phyloP scores from a whole-genome alignment of 371 early-diverging fungal species.

The Mucor plumbeus region DNA sequence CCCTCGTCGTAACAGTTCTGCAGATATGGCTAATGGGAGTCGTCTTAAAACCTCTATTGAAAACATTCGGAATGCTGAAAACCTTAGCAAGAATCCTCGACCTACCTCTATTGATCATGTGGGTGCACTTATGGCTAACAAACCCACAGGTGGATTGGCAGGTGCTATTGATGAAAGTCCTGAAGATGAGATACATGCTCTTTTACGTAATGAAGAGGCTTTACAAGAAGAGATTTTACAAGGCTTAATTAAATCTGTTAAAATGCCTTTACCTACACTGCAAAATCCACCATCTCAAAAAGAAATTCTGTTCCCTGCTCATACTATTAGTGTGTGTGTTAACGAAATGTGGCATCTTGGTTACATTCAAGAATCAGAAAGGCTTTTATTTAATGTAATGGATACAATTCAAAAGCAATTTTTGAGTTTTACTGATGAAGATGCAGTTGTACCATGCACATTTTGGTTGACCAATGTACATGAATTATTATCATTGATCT shows the following conservation, averaged over 20 bases:
- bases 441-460: conserved; percentile 65
- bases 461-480: conserved; percentile 97
- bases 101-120: conserved; percentile 53
- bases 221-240: conserved; percentile 89
- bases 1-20: conserved; percentile 52
- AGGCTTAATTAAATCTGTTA: conserved; percentile 85
- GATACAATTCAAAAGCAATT: conserved; percentile 80
- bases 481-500: conserved; percentile 79
- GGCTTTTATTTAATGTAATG: conserved; percentile 83
- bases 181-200: conserved; percentile 57
- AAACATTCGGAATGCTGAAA: conserved; percentile 41
- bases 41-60: conserved; percentile 48
- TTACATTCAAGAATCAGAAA: conserved; percentile 79
- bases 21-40: conserved; percentile 37
- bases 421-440: conserved; percentile 60
- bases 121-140: conserved; percentile 27
- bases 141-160: conserved; percentile 25
- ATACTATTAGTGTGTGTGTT: conserved; percentile 83
- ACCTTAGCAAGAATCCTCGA: conserved; percentile 39
- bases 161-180: conserved; percentile 46
- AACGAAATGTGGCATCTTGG: conserved; percentile 87
- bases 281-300: conserved; percentile 80
- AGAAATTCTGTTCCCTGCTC: conserved; percentile 94
- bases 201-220: conserved; percentile 72
- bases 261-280: conserved; percentile 87